Evolutionary conservation across 345 rosid species (phyloP).

Genomic region (Cardamine chenopodiifolia): DNA sequence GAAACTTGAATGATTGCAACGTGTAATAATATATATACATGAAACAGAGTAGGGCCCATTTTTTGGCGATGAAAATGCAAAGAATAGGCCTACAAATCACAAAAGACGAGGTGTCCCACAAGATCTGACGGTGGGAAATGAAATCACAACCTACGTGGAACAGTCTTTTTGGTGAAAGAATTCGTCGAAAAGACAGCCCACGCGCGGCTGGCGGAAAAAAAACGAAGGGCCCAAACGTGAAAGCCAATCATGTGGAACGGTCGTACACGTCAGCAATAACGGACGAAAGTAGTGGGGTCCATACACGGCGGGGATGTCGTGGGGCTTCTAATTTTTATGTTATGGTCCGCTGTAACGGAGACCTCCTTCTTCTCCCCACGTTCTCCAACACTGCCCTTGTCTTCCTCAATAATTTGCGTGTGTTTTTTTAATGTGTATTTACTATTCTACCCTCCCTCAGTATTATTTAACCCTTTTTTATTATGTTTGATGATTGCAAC

Average conservation of each 20-base stretch:
- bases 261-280: slow-evolving; percentile 53
- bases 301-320: slow-evolving; percentile 37
- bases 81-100: neutral
- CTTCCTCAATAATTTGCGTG: slow-evolving; percentile 52
- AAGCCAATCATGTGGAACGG: slow-evolving; percentile 63
- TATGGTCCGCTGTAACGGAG: slow-evolving; percentile 42
- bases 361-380: slow-evolving; percentile 47
- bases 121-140: slow-evolving; percentile 50
- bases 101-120: neutral
- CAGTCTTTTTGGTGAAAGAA: slow-evolving; percentile 4
- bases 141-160: slow-evolving; percentile 28
- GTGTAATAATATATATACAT: slow-evolving; percentile 34
- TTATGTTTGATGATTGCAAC: slow-evolving; percentile 6
- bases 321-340: neutral
- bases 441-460: slow-evolving; percentile 39
- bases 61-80: neutral
- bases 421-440: neutral
- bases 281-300: slow-evolving; percentile 38
- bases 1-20: slow-evolving; percentile 45
- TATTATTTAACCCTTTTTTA: neutral
- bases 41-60: slow-evolving; percentile 2
- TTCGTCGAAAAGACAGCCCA: slow-evolving; percentile 62
- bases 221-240: slow-evolving; percentile 35
- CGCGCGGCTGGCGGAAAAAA: slow-evolving; percentile 51
- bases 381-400: slow-evolving; percentile 51